A percentile compares a stretch with the other conserved stretches of the same genome.
These are phyloP conservation scores for Thecamonas trahens DNA, from an alignment of 78 protist species.

Conservation along the genomic window DNA sequence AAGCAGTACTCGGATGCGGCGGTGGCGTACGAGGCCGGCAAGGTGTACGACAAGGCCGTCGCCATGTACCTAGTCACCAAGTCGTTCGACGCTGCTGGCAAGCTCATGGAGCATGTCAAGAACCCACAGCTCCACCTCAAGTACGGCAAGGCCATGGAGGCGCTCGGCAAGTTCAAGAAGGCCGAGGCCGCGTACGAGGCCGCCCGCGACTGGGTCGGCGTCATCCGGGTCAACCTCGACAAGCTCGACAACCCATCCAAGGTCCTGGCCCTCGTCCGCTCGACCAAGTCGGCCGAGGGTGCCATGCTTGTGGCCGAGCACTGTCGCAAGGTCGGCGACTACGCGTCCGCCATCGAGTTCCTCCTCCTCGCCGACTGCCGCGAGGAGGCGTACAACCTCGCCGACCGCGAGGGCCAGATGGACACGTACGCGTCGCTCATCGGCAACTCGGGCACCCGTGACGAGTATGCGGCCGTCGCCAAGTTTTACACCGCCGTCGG, in stretches of 20 bases:
- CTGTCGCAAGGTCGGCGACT: conserved; percentile 26
- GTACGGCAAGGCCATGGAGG: conserved; percentile 48
- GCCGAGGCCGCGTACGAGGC: conserved; percentile 37
- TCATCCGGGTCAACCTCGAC: conserved; percentile 47
- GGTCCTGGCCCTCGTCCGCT: conserved; percentile 53
- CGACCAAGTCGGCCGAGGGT: conserved; percentile 25
- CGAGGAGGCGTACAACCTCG: conserved; percentile 55
- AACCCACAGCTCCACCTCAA: conserved; percentile 35
- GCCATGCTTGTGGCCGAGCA: conserved; percentile 41
- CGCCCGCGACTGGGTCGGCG: conserved; percentile 45
- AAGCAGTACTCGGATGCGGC: conserved; percentile 67
- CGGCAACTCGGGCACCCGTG: conserved; percentile 22
- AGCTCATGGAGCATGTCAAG: conserved; percentile 25
- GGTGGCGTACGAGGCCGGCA: conserved; percentile 34
- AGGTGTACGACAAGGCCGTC: conserved; percentile 45
- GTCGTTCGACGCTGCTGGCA: conserved; percentile 13
- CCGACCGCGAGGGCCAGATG: conserved; percentile 21
- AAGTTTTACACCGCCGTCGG: conserved; percentile 16
- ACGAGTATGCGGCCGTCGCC: conserved; percentile 27
- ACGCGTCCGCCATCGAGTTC: conserved; percentile 48
- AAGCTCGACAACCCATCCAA: conserved; percentile 18
- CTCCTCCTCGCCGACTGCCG: conserved; percentile 18
- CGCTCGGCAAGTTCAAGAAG: conserved; percentile 9
- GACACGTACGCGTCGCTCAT: conserved; percentile 19
- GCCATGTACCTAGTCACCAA: conserved; percentile 43